phyloP scores from a whole-genome alignment of 352 stramenopile genomes.

The Aphanomyces stellatus region DNA sequence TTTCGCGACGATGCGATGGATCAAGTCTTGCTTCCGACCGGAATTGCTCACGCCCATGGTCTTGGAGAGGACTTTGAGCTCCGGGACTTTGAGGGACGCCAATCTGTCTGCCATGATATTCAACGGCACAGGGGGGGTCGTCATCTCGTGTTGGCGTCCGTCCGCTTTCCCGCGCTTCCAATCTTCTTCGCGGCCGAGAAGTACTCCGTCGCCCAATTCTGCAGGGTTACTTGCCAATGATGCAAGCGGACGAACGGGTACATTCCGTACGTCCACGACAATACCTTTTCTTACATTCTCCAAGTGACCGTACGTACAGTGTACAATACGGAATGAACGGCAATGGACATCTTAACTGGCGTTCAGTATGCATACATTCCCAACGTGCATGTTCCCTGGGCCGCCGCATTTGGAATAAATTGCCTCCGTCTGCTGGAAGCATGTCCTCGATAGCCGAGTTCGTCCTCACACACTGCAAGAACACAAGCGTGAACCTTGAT shows the following conservation, averaged over 20 bases:
- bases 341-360: neutral
- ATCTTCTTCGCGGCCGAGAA: too few relatives aligned
- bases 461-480: conserved; percentile 8
- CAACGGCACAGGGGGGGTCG: neutral
- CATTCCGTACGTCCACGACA: neutral
- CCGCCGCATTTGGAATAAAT: too few relatives aligned
- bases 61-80: conserved; percentile 63
- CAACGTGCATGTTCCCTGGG: too few relatives aligned
- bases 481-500: neutral
- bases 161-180: too few relatives aligned
- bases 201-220: neutral
- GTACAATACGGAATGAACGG: neutral
- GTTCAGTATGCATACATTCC: neutral
- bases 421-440: too few relatives aligned
- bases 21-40: conserved; percentile 67
- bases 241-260: conserved; percentile 1
- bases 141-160: neutral
- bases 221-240: conserved; percentile 8
- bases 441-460: conserved; percentile 12
- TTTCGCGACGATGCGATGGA: conserved; percentile 56
- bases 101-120: neutral
- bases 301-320: neutral
- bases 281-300: neutral
- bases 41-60: conserved; percentile 59
- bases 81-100: conserved; percentile 30